phyloP scores from a whole-genome alignment of 2,329 filamentous ascomycete genomes.

The Cercospora beticola region DNA sequence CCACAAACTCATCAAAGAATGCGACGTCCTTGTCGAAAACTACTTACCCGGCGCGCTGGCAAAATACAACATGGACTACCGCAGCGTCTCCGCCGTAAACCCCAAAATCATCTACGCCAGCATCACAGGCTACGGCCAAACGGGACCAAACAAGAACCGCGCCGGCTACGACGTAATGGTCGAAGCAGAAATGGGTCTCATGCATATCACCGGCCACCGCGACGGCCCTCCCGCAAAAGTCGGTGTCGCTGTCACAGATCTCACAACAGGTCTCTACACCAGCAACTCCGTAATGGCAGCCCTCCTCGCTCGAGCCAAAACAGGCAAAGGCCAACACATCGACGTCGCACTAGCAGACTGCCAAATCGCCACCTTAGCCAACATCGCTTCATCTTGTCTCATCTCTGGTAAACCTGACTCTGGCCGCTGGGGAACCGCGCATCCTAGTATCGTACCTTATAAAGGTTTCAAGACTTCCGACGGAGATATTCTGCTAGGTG shows the following conservation, averaged over 20 bases:
- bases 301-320: slow-evolving; percentile 70
- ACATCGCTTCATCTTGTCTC: slow-evolving; percentile 88
- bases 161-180: slow-evolving; percentile 99
- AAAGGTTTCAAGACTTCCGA: slow-evolving; percentile 70
- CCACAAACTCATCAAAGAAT: slow-evolving; percentile 77
- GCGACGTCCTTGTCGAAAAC: slow-evolving; percentile 94
- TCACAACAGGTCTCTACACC: slow-evolving; percentile 93
- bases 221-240: slow-evolving; percentile 95
- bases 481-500: slow-evolving; percentile 63
- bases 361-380: slow-evolving; percentile 90
- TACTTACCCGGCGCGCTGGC: slow-evolving; percentile 86
- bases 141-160: slow-evolving; percentile 79
- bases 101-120: slow-evolving; percentile 88
- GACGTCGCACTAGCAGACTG: slow-evolving; percentile 91
- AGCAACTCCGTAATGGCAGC: slow-evolving; percentile 95
- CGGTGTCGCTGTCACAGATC: slow-evolving; percentile 91
- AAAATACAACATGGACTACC: slow-evolving; percentile 90
- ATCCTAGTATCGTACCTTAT: slow-evolving; percentile 98
- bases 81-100: slow-evolving; percentile 76
- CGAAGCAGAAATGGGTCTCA: slow-evolving; percentile 94
- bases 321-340: slow-evolving; percentile 83
- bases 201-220: slow-evolving; percentile 93
- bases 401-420: slow-evolving; percentile 84
- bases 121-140: slow-evolving; percentile 96
- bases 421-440: slow-evolving; percentile 92